Conservation (phyloP, 495 filamentous ascomycete species). For the Daldinia childiae region DNA sequence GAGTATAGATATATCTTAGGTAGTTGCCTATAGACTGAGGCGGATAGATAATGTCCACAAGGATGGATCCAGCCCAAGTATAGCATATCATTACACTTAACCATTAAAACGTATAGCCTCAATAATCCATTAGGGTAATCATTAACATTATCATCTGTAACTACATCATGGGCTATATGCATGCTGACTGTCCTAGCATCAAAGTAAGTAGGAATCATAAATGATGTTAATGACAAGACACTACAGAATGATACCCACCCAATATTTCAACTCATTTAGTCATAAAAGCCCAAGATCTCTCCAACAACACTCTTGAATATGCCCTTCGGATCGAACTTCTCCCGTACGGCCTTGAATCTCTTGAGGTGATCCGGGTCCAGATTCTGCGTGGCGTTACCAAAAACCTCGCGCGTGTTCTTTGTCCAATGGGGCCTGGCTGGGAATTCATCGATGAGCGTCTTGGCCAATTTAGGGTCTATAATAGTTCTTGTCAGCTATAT, state of each 20-base stretch:
- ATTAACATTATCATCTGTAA: background rate
- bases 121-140: background rate
- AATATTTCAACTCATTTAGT: conserved; percentile 7
- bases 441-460: conserved; percentile 59
- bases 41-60: too few relatives aligned
- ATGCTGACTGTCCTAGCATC: background rate
- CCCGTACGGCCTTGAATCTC: conserved; percentile 55
- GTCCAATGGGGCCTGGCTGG: conserved; percentile 62
- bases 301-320: conserved; percentile 59
- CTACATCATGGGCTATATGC: background rate
- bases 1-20: too few relatives aligned
- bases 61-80: background rate
- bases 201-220: background rate
- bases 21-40: too few relatives aligned
- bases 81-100: background rate
- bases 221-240: background rate
- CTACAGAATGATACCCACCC: background rate
- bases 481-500: conserved; percentile 18
- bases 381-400: conserved; percentile 55
- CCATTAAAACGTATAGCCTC: background rate
- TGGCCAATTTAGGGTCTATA: conserved; percentile 54
- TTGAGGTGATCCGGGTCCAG: conserved; percentile 56
- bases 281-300: conserved; percentile 57
- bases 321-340: conserved; percentile 58
- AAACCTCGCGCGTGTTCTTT: conserved; percentile 60